These are phyloP conservation scores for Oryza meridionalis DNA, from an alignment of 176 grass and related monocot species.

Conservation along the genomic window DNA sequence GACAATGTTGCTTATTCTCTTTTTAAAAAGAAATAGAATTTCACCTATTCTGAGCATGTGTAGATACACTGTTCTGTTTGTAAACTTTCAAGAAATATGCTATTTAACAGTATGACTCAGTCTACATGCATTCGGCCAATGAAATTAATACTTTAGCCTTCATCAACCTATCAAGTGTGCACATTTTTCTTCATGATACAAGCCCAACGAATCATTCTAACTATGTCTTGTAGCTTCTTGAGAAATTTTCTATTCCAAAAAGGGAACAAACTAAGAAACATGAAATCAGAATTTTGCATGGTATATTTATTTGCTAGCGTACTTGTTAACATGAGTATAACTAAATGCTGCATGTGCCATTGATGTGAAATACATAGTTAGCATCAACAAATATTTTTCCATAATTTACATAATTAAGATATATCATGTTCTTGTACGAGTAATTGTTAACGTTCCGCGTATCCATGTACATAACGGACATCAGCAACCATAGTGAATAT, in stretches of 20 bases:
- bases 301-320: neutral
- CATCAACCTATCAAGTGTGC: conserved; percentile 16
- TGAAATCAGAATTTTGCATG: conserved; percentile 22
- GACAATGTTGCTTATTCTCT: conserved; percentile 9
- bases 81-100: neutral
- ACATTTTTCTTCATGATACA: conserved; percentile 16
- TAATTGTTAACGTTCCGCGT: neutral
- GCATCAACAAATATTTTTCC: neutral
- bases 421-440: neutral
- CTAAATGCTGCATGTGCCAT: neutral
- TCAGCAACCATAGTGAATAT: neutral
- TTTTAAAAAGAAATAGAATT: neutral
- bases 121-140: neutral
- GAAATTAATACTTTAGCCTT: neutral
- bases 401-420: conserved; percentile 15
- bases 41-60: neutral
- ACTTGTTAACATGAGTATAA: conserved; percentile 18
- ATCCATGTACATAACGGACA: conserved; percentile 20
- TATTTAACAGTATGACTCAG: conserved; percentile 2
- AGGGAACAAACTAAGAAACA: neutral
- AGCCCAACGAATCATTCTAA: conserved; percentile 23
- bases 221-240: neutral
- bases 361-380: conserved; percentile 5
- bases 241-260: conserved; percentile 7
- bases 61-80: conserved; percentile 1